Evolutionary conservation across 352 stramenopile species (phyloP).

Genomic region (Blastocystis sp.): DNA sequence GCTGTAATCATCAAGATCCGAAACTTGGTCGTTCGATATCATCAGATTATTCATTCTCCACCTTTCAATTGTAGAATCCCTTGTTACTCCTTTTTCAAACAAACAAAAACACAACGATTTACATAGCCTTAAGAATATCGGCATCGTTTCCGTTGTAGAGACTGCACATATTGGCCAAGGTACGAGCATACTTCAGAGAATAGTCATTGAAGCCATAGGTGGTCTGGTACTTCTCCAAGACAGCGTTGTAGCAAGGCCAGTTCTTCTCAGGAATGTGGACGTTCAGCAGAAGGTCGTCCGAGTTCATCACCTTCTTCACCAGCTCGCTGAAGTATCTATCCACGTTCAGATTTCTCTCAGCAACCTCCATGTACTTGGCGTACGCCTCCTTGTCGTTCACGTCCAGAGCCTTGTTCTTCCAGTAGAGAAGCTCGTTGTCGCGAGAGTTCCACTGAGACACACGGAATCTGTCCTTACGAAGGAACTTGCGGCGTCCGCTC

Average conservation of each 20-base stretch:
- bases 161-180: slow-evolving; percentile 45
- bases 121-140: slow-evolving; percentile 59
- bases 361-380: slow-evolving; percentile 46
- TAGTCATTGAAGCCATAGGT: slow-evolving; percentile 59
- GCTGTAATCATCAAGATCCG: not conserved
- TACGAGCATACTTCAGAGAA: slow-evolving; percentile 59
- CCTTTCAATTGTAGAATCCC: not conserved
- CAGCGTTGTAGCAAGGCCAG: slow-evolving; percentile 57
- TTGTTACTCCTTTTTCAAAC: not conserved
- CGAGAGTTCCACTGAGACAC: slow-evolving; percentile 25
- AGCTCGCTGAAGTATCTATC: slow-evolving; percentile 53
- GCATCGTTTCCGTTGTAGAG: slow-evolving; percentile 25
- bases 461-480: not conserved
- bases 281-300: slow-evolving; percentile 3
- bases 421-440: slow-evolving; percentile 44
- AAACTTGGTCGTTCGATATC: slow-evolving; percentile 7
- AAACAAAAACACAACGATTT: slow-evolving; percentile 33
- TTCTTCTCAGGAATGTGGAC: slow-evolving; percentile 13
- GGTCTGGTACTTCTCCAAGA: slow-evolving; percentile 45
- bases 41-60: not conserved
- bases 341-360: slow-evolving; percentile 34
- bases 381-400: slow-evolving; percentile 29
- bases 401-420: slow-evolving; percentile 30
- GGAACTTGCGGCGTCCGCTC: not conserved
- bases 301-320: slow-evolving; percentile 41